phyloP scores from a whole-genome alignment of 352 stramenopile genomes.

The Phytophthora meadii region DNA sequence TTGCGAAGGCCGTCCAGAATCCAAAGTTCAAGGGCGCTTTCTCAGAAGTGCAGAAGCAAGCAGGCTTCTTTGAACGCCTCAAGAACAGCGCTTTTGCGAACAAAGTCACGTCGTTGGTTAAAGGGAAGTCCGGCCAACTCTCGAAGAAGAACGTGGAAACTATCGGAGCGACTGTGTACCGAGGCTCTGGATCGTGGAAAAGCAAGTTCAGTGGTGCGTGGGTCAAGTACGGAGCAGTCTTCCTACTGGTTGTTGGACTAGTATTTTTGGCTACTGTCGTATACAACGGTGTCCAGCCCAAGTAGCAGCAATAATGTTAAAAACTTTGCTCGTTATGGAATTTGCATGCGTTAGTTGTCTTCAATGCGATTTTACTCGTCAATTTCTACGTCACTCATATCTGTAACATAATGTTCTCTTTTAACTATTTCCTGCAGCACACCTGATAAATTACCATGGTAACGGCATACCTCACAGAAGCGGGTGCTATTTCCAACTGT shows the following conservation, averaged over 20 bases:
- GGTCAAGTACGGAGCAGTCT: slow-evolving; percentile 4
- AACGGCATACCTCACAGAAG: no score
- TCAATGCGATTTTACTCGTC: no score
- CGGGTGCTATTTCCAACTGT: no score
- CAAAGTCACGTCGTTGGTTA: background rate
- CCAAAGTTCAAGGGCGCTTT: slow-evolving; percentile 1
- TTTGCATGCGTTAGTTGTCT: no score
- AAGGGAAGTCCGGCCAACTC: background rate
- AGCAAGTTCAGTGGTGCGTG: background rate
- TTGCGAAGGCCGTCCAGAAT: background rate
- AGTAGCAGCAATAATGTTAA: background rate
- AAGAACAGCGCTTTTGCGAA: background rate
- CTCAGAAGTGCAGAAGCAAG: background rate
- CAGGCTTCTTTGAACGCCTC: background rate
- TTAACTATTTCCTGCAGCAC: no score
- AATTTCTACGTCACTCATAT: no score
- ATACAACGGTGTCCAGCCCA: background rate
- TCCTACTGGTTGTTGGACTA: slow-evolving; percentile 2
- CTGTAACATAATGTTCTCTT: no score
- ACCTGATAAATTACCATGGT: no score
- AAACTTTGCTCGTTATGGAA: no score
- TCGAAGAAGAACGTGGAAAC: background rate
- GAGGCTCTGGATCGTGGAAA: background rate
- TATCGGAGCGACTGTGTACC: background rate
- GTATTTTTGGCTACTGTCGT: background rate